Percentiles rank a stretch among this genome's conserved stretches.
phyloP scores from a whole-genome alignment of 139 green algal genomes.

The Chlorella sorokiniana region DNA sequence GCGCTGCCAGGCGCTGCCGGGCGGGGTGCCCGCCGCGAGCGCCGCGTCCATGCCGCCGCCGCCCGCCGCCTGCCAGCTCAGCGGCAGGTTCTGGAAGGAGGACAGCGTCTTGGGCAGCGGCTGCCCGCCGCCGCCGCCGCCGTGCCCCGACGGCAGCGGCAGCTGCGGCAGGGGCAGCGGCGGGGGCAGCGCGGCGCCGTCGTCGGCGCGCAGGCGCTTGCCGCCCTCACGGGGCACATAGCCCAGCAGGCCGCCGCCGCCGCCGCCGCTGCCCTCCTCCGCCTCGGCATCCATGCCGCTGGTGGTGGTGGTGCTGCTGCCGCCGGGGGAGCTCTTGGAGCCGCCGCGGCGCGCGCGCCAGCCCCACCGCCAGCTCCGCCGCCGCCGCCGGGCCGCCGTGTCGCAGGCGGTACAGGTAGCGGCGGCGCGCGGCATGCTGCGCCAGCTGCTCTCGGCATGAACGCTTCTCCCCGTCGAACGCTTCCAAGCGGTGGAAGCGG shows the following conservation, averaged over 20 bases:
- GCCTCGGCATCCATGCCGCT: too few species aligned
- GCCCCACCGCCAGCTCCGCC: background rate
- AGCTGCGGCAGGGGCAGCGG: background rate
- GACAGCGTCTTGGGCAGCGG: too few species aligned
- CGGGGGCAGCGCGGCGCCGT: background rate
- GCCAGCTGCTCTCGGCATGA: slow-evolving; percentile 27
- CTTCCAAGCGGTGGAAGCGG: slow-evolving; percentile 13
- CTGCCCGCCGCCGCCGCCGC: background rate
- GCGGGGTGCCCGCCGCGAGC: background rate
- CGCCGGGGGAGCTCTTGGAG: background rate
- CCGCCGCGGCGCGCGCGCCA: background rate
- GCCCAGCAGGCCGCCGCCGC: background rate
- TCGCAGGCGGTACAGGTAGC: background rate
- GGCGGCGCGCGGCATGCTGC: slow-evolving; percentile 8
- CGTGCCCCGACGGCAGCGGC: background rate
- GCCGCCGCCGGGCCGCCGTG: background rate
- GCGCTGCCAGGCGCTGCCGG: background rate
- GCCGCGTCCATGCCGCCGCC: background rate
- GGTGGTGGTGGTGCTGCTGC: background rate
- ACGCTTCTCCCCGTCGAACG: slow-evolving; percentile 18
- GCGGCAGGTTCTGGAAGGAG: too few species aligned
- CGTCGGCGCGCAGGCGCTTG: slow-evolving; percentile 1
- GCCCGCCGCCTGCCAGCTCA: background rate
- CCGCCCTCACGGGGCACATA: background rate
- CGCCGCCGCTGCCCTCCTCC: background rate